These are phyloP conservation scores for Aureobasidium melanogenum DNA, from an alignment of 2,329 filamentous ascomycete species.

Conservation along the genomic window DNA sequence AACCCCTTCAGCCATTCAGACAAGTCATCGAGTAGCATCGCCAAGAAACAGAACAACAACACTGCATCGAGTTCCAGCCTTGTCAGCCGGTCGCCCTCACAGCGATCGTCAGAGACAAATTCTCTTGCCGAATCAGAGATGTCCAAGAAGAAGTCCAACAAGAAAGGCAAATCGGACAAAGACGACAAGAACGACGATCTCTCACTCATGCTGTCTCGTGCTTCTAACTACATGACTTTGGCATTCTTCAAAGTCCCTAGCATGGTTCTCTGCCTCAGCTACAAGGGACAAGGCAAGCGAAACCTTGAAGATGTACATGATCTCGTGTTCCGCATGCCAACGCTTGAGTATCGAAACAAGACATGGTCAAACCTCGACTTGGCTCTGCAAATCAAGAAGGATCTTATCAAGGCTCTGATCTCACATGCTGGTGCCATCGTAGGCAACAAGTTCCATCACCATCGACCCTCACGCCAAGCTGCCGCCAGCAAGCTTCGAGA, in stretches of 20 bases:
- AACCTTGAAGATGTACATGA: slow-evolving; percentile 96
- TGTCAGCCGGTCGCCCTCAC: slow-evolving; percentile 24
- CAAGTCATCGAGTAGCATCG: slow-evolving; percentile 15
- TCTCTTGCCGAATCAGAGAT: slow-evolving; percentile 17
- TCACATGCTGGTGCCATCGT: slow-evolving; percentile 94
- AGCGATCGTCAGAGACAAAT: slow-evolving; percentile 20
- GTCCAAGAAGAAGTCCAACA: slow-evolving; percentile 25
- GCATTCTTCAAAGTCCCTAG: slow-evolving; percentile 91
- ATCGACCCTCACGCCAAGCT: slow-evolving; percentile 72
- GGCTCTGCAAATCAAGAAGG: slow-evolving; percentile 84
- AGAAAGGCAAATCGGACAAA: slow-evolving; percentile 38
- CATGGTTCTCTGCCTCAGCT: slow-evolving; percentile 89
- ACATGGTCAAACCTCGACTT: slow-evolving; percentile 98
- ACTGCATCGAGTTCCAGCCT: slow-evolving; percentile 19
- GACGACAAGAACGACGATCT: slow-evolving; percentile 68
- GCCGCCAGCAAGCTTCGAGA: slow-evolving; percentile 66
- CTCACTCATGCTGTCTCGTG: slow-evolving; percentile 90
- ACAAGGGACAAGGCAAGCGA: slow-evolving; percentile 91
- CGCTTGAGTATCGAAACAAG: slow-evolving; percentile 95
- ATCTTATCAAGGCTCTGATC: slow-evolving; percentile 86
- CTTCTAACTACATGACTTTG: slow-evolving; percentile 95
- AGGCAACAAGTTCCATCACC: slow-evolving; percentile 90
- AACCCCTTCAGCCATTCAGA: slow-evolving; percentile 35
- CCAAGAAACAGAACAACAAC: slow-evolving; percentile 16
- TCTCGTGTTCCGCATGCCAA: slow-evolving; percentile 91